Conservation (phyloP, 2,329 filamentous ascomycete genomes). For the Didymella pomorum region DNA sequence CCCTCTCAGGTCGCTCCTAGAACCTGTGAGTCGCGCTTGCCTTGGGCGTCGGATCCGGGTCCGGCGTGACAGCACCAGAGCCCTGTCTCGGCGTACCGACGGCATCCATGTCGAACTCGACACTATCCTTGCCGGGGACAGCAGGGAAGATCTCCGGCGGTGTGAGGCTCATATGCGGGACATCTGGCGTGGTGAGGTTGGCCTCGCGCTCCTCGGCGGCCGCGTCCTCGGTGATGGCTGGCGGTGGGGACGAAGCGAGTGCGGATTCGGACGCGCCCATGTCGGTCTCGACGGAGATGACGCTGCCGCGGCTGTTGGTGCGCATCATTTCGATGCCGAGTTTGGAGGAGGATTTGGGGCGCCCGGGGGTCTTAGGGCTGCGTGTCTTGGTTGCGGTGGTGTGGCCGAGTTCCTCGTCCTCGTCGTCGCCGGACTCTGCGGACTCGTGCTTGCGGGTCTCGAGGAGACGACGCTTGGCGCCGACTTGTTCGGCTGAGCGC, state of each 20-base stretch:
- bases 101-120: constrained; percentile 47
- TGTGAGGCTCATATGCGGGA: constrained; percentile 53
- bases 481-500: constrained; percentile 76
- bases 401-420: constrained; percentile 86
- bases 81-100: constrained; percentile 51
- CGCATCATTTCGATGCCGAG: constrained; percentile 98
- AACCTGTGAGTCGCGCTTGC: constrained; percentile 25
- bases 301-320: constrained; percentile 90
- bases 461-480: constrained; percentile 75
- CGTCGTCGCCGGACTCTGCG: constrained; percentile 89
- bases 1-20: constrained; percentile 4
- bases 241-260: constrained; percentile 50
- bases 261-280: constrained; percentile 45
- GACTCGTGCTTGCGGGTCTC: constrained; percentile 78
- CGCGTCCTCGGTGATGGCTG: constrained; percentile 53
- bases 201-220: constrained; percentile 45
- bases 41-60: constrained; percentile 54
- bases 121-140: constrained; percentile 53
- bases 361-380: constrained; percentile 56
- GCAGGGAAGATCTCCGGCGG: constrained; percentile 61
- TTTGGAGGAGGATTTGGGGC: constrained; percentile 70
- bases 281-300: constrained; percentile 58
- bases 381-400: constrained; percentile 41
- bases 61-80: constrained; percentile 41
- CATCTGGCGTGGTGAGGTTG: constrained; percentile 33